These are phyloP conservation scores for Trichomonas gallinae DNA, from an alignment of 208 protist species.

Conservation along the genomic window DNA sequence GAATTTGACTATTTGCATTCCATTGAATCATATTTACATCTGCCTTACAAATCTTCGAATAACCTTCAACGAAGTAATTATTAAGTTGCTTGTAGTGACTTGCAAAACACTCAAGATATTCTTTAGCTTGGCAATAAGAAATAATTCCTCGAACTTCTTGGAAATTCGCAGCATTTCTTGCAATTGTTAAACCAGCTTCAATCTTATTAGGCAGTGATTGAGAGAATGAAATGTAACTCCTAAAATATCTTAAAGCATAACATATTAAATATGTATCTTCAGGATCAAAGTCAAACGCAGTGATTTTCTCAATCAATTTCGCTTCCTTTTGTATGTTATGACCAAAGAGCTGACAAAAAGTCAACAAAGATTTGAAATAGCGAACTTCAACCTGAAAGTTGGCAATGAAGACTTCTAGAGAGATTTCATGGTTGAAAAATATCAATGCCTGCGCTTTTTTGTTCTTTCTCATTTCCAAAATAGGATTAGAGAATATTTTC, in stretches of 20 bases:
- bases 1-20: not conserved
- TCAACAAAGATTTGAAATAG: not conserved
- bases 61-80: not conserved
- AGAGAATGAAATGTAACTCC: not conserved
- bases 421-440: not conserved
- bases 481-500: not conserved
- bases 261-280: not conserved
- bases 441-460: not conserved
- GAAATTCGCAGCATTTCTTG: not conserved
- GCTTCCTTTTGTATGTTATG: not conserved
- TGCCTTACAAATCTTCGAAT: not conserved
- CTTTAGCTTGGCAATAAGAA: not conserved
- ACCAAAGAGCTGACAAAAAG: not conserved
- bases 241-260: not conserved
- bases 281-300: not conserved
- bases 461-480: not conserved
- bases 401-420: not conserved
- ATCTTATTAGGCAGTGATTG: not conserved
- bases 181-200: not conserved
- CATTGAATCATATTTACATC: not conserved
- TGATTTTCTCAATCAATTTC: not conserved
- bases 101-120: not conserved
- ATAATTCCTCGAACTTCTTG: not conserved
- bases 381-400: not conserved
- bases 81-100: not conserved